Conservation (phyloP, 805 yeast species). For the Starmerella bombicola region DNA sequence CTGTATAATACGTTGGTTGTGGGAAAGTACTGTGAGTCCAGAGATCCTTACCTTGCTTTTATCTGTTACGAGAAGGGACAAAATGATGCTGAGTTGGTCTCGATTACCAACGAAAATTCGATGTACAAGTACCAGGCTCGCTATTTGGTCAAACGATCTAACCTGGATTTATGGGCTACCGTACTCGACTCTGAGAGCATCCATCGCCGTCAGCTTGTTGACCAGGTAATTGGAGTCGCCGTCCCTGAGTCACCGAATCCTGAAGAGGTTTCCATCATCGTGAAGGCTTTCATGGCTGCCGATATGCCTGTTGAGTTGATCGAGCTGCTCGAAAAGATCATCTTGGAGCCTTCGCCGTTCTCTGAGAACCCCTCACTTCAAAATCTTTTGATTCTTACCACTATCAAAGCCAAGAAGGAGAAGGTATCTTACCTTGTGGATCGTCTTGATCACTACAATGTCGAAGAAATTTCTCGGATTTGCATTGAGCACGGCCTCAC, state of each 20-base stretch:
- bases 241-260: conserved; percentile 93
- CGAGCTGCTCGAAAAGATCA: conserved; percentile 89
- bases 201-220: conserved; percentile 84
- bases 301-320: conserved; percentile 86
- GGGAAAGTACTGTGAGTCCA: conserved; percentile 96
- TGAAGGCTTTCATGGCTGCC: conserved; percentile 93
- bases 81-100: conserved; percentile 78
- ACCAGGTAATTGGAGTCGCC: conserved; percentile 90
- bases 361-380: conserved; percentile 90
- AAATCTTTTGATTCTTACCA: conserved; percentile 83
- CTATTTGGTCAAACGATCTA: conserved; percentile 81
- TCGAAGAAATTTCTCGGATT: conserved; percentile 83
- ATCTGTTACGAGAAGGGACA: conserved; percentile 94
- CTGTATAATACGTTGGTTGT: conserved; percentile 86
- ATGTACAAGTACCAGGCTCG: conserved; percentile 99
- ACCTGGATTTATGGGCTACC: conserved; percentile 63
- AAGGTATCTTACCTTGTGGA: conserved; percentile 77
- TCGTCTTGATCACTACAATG: conserved; percentile 80
- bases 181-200: conserved; percentile 65
- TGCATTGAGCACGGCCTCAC: conserved; percentile 76
- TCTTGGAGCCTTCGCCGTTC: conserved; percentile 94
- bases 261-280: conserved; percentile 84
- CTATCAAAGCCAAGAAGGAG: conserved; percentile 85
- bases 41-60: conserved; percentile 96
- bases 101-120: conserved; percentile 89